Base-by-base conservation (phyloP, 2,329 filamentous ascomycete species). In the Aspergillus nomiae region DNA sequence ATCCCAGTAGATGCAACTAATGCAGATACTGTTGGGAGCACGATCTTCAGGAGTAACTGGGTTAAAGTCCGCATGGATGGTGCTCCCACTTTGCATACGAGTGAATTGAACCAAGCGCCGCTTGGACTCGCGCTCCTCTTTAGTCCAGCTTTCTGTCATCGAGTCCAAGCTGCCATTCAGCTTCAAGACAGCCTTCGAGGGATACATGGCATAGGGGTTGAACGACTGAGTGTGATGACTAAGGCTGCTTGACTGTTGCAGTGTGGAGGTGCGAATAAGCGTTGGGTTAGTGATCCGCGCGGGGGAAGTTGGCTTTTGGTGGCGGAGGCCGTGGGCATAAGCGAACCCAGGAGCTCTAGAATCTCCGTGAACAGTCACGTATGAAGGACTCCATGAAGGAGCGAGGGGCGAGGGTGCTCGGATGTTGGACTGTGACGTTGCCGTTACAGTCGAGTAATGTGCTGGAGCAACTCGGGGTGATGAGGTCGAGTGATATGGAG, bases 1-100 rank as follows among this genome's bases (percentile, higher is more conserved):
- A 63, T 90, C 90, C 95, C 95, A 99, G 84, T 89, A 94, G 73
- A 99, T 99, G 82, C 95, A 99, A 78, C 94, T 97, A 75, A 99
- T 92, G 80, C 93, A 97, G 64, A 96, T 94, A 79, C 90, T 93
- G 80, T 94, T 91, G 3, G 89, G 87, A 1, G 90, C 87, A 26
- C 93, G 88, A 65, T 97, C 91, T 71, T 92, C 91, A 16, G 88
- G 87, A 19, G 91, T 85, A 54, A 97, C 89, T 0, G 93, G 84
- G 56, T 89, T 87, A 81, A 98, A 98, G 16, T 85, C 90, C 16
- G 92, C 88, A 38, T 89, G 90, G 61, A 98, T 90, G 4, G 90
- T 92, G 74, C 90, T 94, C 32, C 92, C 93, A 38, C 84, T 85
- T 78, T 98, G 94, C 64, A 87, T 87, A 71, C 95, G 90, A 70